phyloP scores from a whole-genome alignment of 2,329 filamentous ascomycete species.

The Lachnellula suecica region DNA sequence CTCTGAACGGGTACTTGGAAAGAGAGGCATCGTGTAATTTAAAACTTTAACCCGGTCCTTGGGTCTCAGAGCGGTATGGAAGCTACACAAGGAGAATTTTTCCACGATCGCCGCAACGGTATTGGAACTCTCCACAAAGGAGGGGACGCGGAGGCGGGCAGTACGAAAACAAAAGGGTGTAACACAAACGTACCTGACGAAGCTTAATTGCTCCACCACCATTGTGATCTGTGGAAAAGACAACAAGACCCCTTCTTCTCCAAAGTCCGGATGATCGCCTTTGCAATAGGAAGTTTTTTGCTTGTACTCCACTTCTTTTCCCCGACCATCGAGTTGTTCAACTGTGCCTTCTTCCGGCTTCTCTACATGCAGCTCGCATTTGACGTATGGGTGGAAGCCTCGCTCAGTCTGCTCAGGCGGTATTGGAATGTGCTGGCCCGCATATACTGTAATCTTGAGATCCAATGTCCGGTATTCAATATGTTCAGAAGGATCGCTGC shows the following conservation, averaged over 20 bases:
- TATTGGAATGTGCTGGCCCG: constrained; percentile 74
- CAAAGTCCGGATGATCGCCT: constrained; percentile 66
- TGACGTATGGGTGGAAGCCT: constrained; percentile 71
- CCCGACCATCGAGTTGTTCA: constrained; percentile 40
- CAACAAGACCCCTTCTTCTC: constrained; percentile 48
- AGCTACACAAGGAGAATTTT: not conserved
- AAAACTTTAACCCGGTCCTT: constrained; percentile 6
- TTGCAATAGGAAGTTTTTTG: constrained; percentile 53
- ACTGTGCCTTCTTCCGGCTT: constrained; percentile 42
- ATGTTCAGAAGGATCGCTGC: constrained; percentile 37
- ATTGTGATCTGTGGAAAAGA: constrained; percentile 56
- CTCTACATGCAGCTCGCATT: constrained; percentile 79
- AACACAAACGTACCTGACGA: constrained; percentile 56
- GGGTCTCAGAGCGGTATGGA: constrained; percentile 13
- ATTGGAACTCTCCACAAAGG: not conserved
- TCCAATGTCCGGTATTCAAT: constrained; percentile 54
- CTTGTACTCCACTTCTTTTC: constrained; percentile 59
- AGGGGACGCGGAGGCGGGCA: not conserved
- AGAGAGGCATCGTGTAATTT: too few species aligned
- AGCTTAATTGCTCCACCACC: constrained; percentile 69
- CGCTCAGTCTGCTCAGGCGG: constrained; percentile 49
- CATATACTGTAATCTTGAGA: constrained; percentile 70
- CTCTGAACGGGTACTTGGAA: constrained; percentile 2
- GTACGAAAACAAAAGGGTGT: constrained; percentile 3
- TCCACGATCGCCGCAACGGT: not conserved